These are phyloP conservation scores for Biancaea sappan DNA, from an alignment of 306 rosid species.

Conservation along the genomic window DNA sequence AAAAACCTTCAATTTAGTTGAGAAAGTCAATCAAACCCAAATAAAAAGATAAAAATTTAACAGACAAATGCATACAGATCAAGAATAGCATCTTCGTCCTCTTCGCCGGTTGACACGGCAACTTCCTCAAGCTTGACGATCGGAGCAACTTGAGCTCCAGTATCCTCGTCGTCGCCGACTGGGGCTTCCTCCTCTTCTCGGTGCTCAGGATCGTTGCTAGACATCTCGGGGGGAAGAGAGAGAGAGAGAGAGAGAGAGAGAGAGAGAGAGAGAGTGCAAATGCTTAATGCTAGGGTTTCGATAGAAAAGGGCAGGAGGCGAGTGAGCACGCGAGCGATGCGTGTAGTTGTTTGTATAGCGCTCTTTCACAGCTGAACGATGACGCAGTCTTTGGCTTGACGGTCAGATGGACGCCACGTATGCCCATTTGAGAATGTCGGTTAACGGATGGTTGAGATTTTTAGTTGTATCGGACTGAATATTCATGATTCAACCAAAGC, in stretches of 20 bases:
- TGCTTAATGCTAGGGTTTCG: constrained; percentile 27
- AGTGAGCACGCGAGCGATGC: background rate
- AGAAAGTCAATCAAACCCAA: constrained; percentile 5
- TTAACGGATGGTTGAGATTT: background rate
- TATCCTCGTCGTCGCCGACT: constrained; percentile 87
- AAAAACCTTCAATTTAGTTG: background rate
- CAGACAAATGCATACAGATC: constrained; percentile 58
- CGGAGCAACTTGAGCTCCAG: constrained; percentile 94
- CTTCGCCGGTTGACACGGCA: constrained; percentile 80
- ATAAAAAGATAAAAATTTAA: background rate
- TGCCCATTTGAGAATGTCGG: background rate
- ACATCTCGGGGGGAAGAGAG: constrained; percentile 37
- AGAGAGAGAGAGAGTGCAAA: background rate
- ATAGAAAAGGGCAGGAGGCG: background rate
- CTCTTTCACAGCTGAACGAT: background rate
- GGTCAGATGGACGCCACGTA: constrained; percentile 2
- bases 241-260: background rate
- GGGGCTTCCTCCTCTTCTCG: constrained; percentile 73
- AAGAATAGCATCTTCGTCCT: constrained; percentile 70
- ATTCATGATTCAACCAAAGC: too few species aligned
- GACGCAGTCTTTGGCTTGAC: background rate
- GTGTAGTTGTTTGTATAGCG: background rate
- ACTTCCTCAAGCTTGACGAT: constrained; percentile 84
- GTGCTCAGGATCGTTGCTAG: constrained; percentile 69
- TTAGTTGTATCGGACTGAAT: background rate